These are phyloP conservation scores for Gossypium australe DNA, from an alignment of 345 rosid genomes.

Conservation along the genomic window DNA sequence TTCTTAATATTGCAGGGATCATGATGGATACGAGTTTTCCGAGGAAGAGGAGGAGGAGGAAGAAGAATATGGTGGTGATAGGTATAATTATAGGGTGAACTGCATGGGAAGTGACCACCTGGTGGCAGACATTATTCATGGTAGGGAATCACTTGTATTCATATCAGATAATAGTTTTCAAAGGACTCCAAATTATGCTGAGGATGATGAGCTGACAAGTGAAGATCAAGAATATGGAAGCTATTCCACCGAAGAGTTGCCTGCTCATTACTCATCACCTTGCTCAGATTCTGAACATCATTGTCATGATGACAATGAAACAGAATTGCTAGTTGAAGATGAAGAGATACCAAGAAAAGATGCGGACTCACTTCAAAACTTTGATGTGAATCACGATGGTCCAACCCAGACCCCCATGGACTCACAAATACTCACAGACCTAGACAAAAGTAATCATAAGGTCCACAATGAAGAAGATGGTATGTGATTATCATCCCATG, in stretches of 20 bases:
- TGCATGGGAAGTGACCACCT: conserved; percentile 34
- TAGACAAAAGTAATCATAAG: conserved; percentile 22
- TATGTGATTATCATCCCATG: conserved; percentile 10
- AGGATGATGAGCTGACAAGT: conserved; percentile 11
- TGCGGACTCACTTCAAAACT: conserved; percentile 18
- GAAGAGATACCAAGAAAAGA: conserved; percentile 23
- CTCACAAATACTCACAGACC: conserved; percentile 13
- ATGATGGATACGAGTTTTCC: conserved; percentile 46
- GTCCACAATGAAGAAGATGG: conserved; percentile 40
- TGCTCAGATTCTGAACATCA: conserved; percentile 42
- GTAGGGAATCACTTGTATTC: conserved; percentile 54
- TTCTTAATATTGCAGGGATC: conserved; percentile 37
- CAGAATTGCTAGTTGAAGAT: conserved; percentile 22
- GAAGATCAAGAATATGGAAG: conserved; percentile 12
- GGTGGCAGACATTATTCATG: conserved; percentile 57
- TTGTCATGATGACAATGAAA: conserved; percentile 16
- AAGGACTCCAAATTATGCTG: neutral
- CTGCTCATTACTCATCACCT: conserved; percentile 41
- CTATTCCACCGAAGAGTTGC: conserved; percentile 29
- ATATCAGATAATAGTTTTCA: conserved; percentile 18
- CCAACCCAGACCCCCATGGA: conserved; percentile 24
- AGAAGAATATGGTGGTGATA: conserved; percentile 34
- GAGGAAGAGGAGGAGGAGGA: conserved; percentile 46
- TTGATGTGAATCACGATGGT: conserved; percentile 23
- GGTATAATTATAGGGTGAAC: conserved; percentile 13